These are phyloP conservation scores for Paracamarosporium sp. DNA, from an alignment of 2,329 filamentous ascomycete genomes.

Conservation along the genomic window DNA sequence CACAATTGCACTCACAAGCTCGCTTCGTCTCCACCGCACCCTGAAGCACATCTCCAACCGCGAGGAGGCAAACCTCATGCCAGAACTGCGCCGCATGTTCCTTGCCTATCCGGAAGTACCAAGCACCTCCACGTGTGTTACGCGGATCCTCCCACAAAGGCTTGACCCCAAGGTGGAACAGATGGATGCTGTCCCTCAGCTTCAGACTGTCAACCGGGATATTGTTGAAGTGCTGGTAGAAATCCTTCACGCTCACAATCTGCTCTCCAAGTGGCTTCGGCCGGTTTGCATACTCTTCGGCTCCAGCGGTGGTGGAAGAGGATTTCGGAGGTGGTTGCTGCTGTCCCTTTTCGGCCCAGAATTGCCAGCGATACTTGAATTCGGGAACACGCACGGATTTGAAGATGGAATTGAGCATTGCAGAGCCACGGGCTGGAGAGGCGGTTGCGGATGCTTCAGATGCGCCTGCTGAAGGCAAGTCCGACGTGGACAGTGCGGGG, in stretches of 20 bases:
- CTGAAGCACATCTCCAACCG: slow-evolving; percentile 83
- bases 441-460: slow-evolving; percentile 65
- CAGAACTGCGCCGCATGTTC: slow-evolving; percentile 73
- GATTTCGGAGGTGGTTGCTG: slow-evolving; percentile 30
- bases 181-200: slow-evolving; percentile 72
- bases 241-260: slow-evolving; percentile 56
- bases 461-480: slow-evolving; percentile 67
- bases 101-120: slow-evolving; percentile 91
- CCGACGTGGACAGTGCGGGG: slow-evolving; percentile 43
- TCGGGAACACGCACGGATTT: slow-evolving; percentile 56
- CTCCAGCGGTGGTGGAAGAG: slow-evolving; percentile 15
- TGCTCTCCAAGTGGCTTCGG: slow-evolving; percentile 52
- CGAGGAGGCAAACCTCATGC: slow-evolving; percentile 81
- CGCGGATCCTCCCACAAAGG: slow-evolving; percentile 86
- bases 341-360: slow-evolving; percentile 57
- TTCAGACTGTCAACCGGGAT: slow-evolving; percentile 77
- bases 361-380: slow-evolving; percentile 60
- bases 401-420: slow-evolving; percentile 65
- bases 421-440: slow-evolving; percentile 78
- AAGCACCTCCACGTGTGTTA: slow-evolving; percentile 84
- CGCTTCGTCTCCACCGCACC: slow-evolving; percentile 67
- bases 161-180: slow-evolving; percentile 82
- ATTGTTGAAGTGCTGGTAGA: slow-evolving; percentile 67
- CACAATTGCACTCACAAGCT: slow-evolving; percentile 60
- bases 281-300: slow-evolving; percentile 52